Percentiles rank a stretch among this genome's conserved stretches.
These are phyloP conservation scores for Gamarada debralockiae DNA, from an alignment of 495 filamentous ascomycete species.

Conservation along the genomic window DNA sequence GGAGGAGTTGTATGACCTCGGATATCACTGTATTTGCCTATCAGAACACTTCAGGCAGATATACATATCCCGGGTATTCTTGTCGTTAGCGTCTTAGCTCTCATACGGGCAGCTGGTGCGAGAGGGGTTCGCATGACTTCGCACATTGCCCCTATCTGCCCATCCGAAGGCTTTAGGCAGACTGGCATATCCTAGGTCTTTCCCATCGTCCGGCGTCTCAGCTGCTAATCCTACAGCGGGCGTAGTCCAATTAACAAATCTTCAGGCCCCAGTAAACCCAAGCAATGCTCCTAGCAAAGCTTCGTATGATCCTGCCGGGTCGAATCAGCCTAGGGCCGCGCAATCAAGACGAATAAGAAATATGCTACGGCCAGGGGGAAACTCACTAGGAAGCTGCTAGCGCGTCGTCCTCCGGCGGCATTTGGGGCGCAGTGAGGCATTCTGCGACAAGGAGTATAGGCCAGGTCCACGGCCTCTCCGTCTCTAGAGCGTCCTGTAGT, in stretches of 20 bases:
- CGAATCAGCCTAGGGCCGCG: conserved; percentile 8
- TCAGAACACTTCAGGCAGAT: too few species aligned
- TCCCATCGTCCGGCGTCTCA: conserved; percentile 8
- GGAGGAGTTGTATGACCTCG: too few species aligned
- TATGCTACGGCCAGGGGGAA: conserved; percentile 3
- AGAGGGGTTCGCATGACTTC: conserved; percentile 1
- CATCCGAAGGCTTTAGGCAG: conserved; percentile 10
- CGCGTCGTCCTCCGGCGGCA: background rate
- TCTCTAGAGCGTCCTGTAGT: conserved; percentile 9
- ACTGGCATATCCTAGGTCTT: conserved; percentile 14
- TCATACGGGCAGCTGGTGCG: too few species aligned
- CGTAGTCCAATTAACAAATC: conserved; percentile 7
- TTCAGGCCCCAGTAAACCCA: too few species aligned
- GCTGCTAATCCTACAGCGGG: conserved; percentile 12
- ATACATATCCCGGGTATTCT: too few species aligned
- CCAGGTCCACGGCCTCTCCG: conserved; percentile 4
- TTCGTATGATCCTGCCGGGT: conserved; percentile 5
- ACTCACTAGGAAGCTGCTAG: conserved; percentile 2
- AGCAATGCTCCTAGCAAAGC: conserved; percentile 1
- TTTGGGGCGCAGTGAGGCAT: conserved; percentile 5
- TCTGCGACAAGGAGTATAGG: conserved; percentile 6
- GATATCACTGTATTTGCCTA: too few species aligned
- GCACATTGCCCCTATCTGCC: conserved; percentile 2
- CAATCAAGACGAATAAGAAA: conserved; percentile 9
- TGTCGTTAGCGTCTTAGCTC: too few species aligned